Conservation (phyloP, 2,329 filamentous ascomycete species). For the Cladophialophora psammophila region DNA sequence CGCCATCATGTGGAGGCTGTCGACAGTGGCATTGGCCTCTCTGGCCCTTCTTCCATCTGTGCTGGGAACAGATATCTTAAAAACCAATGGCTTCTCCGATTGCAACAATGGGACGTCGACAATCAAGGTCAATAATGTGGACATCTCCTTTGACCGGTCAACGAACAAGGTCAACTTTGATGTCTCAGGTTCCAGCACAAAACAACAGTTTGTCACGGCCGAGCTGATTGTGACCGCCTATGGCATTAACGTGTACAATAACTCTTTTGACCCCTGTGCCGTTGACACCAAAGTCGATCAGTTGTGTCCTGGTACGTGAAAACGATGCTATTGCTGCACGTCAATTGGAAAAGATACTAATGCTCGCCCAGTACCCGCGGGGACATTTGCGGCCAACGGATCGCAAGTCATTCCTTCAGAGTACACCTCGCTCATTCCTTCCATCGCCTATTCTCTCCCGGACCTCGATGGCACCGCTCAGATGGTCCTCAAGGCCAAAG, state of each 20-base stretch:
- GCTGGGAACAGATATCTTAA: conserved; percentile 73
- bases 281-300: conserved; percentile 69
- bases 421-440: conserved; percentile 78
- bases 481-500: conserved; percentile 72
- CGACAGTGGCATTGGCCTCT: conserved; percentile 30
- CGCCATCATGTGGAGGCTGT: conserved; percentile 32
- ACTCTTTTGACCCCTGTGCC: conserved; percentile 84
- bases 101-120: conserved; percentile 64
- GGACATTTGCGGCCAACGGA: conserved; percentile 76
- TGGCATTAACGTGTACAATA: conserved; percentile 78
- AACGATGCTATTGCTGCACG: not conserved
- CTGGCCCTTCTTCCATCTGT: conserved; percentile 47
- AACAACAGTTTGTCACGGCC: conserved; percentile 81
- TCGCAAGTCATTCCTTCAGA: conserved; percentile 73
- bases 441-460: conserved; percentile 87
- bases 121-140: conserved; percentile 75
- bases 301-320: conserved; percentile 77
- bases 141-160: conserved; percentile 80
- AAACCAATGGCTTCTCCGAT: conserved; percentile 79
- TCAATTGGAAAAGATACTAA: conserved; percentile 10
- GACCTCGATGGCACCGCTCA: conserved; percentile 88
- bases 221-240: conserved; percentile 81
- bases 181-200: conserved; percentile 76
- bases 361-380: conserved; percentile 68
- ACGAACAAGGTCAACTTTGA: conserved; percentile 80